Conservation (phyloP, 2,329 filamentous ascomycete species). For the Plectosphaerella plurivora region DNA sequence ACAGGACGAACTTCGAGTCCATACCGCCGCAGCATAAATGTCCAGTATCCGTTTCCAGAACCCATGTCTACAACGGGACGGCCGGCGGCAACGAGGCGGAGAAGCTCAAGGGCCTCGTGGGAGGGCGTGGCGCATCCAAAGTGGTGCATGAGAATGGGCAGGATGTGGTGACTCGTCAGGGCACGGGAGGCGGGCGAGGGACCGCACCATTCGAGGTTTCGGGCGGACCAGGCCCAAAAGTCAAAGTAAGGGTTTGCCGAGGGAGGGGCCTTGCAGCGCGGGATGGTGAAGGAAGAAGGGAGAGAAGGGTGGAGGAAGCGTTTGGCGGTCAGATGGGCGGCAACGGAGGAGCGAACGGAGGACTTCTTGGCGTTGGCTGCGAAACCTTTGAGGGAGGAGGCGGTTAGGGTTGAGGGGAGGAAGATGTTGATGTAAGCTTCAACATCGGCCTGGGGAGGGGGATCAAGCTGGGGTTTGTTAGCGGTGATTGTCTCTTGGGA, state of each 20-base stretch:
- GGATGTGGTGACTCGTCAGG: conserved; percentile 59
- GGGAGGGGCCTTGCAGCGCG: conserved; percentile 36
- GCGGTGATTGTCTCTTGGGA: neutral
- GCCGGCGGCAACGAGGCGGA: conserved; percentile 50
- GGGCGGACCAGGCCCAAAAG: conserved; percentile 63
- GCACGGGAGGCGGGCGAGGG: conserved; percentile 49
- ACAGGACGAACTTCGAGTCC: conserved; percentile 51
- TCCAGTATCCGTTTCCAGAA: conserved; percentile 73
- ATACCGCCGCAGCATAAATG: conserved; percentile 61
- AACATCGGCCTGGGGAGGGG: conserved; percentile 54
- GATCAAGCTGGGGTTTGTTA: conserved; percentile 24
- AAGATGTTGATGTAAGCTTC: conserved; percentile 66
- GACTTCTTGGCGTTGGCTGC: conserved; percentile 59
- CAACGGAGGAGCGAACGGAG: conserved; percentile 54
- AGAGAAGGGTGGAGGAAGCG: conserved; percentile 45
- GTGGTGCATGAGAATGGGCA: conserved; percentile 74
- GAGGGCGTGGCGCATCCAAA: conserved; percentile 70
- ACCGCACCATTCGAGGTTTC: conserved; percentile 61
- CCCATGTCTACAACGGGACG: conserved; percentile 61
- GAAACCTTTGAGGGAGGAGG: conserved; percentile 59
- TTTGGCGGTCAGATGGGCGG: conserved; percentile 49
- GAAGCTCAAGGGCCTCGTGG: conserved; percentile 59
- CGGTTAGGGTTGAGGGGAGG: conserved; percentile 51
- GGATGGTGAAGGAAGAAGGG: conserved; percentile 32
- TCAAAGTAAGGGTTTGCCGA: conserved; percentile 61